Conservation (phyloP, 2,329 filamentous ascomycete species). For the Chrysoporthe puriensis region DNA sequence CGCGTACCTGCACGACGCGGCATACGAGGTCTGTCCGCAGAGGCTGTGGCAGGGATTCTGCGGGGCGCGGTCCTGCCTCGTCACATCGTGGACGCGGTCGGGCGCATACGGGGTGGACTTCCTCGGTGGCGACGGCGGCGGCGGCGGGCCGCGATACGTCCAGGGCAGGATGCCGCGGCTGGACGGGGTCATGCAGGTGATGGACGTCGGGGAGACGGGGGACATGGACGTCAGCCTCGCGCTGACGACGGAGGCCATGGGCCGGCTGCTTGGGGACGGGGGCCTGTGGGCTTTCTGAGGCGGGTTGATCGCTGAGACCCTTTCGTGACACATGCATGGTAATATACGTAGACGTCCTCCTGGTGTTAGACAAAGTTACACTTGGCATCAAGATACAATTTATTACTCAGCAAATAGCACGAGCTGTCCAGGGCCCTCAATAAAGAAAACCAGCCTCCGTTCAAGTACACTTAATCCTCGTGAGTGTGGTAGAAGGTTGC, state of each 20-base stretch:
- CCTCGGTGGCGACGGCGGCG: constrained; percentile 29
- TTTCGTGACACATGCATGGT: neutral
- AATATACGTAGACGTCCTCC: neutral
- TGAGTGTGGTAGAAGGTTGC: too few species aligned
- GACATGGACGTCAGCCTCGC: constrained; percentile 42
- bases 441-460: too few species aligned
- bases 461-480: too few species aligned
- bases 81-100: constrained; percentile 48
- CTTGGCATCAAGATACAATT: too few species aligned
- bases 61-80: constrained; percentile 45
- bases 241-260: constrained; percentile 37
- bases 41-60: constrained; percentile 52
- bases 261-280: constrained; percentile 35
- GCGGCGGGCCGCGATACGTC: constrained; percentile 40
- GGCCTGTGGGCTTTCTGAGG: constrained; percentile 16
- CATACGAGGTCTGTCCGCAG: constrained; percentile 49
- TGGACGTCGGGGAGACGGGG: constrained; percentile 40
- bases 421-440: too few species aligned
- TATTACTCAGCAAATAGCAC: too few species aligned
- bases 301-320: neutral
- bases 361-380: too few species aligned
- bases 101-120: constrained; percentile 48
- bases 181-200: constrained; percentile 48
- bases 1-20: constrained; percentile 46
- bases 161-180: constrained; percentile 46